Evolutionary conservation across 2,329 filamentous ascomycete genomes (phyloP), one percentile per base, ranked within the genome.

Genomic region (Cladosporium austrohemisphaericum): DNA sequence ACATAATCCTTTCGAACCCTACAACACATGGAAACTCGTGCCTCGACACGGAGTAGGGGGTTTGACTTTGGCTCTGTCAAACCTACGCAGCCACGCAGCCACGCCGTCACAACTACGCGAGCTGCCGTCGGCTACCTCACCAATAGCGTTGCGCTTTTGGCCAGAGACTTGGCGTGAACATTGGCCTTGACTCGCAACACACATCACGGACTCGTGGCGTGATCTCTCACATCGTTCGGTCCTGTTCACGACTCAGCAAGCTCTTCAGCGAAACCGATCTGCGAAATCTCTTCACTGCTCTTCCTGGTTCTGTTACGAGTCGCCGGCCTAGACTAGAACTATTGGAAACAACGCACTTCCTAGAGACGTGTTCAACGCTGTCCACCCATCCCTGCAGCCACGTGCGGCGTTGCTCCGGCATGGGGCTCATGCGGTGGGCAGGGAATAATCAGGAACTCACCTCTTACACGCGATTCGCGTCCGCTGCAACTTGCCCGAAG

Each of bases 51-150:
- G n/a, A n/a, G n/a, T 31, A 41, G 38, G 38, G 38, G 38, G 14
- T 28, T 31, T 31, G 38, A 6, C 38, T 41, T 41, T 41, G 10
- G 9, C n/a, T 28, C 29, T 19, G 14, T 16, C 14, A 22, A 29
- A 29, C 14, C 16, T 41, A n/a, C 18, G 20, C 20, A 23, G 18
- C 19, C 37, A 28, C 23, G 38, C 25, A 28, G 38, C 33, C 33
- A 38, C 44, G 32, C 44, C 33, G 44, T 47, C 25, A 37, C 25
- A 20, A 26, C 44, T 33, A 47, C 44, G 44, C 44, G 44, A 47
- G 33, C 25, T 28, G 10, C 43, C 23, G 43, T 16, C 19, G n/a
- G 20, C 14, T 13, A 8, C 5, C 13, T 25, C 33, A 36, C 19
- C 20, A 47, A 47, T 25, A 40, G n/a, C 10, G 28, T 28, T 16